These are phyloP conservation scores for Lichtheimia hyalospora DNA, from an alignment of 371 early-diverging fungal species.

Conservation along the genomic window DNA sequence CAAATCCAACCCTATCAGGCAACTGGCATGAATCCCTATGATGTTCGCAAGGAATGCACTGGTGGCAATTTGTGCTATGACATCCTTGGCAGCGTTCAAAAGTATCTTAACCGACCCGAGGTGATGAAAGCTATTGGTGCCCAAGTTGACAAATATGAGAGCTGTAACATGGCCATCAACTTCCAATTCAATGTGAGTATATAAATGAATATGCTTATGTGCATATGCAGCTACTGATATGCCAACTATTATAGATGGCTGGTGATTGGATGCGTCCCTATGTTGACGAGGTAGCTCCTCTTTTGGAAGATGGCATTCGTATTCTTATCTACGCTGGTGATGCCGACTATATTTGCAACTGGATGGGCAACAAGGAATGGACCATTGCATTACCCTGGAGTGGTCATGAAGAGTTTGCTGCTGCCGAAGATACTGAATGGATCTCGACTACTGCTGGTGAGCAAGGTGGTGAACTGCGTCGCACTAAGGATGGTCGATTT, in stretches of 20 bases:
- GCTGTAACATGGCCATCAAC: slow-evolving; percentile 76
- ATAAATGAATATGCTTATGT: slow-evolving; percentile 56
- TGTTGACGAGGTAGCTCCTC: slow-evolving; percentile 63
- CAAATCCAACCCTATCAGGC: slow-evolving; percentile 58
- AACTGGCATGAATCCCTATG: slow-evolving; percentile 74
- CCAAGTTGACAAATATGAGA: slow-evolving; percentile 58
- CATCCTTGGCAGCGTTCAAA: slow-evolving; percentile 74
- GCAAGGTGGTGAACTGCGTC: slow-evolving; percentile 72
- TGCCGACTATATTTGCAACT: slow-evolving; percentile 86
- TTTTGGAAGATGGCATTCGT: slow-evolving; percentile 80
- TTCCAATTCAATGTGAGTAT: slow-evolving; percentile 50
- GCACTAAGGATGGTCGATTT: slow-evolving; percentile 54
- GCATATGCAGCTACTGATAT: slow-evolving; percentile 54
- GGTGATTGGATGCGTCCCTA: slow-evolving; percentile 92
- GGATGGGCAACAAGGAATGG: slow-evolving; percentile 94
- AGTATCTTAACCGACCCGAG: slow-evolving; percentile 71
- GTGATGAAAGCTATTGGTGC: slow-evolving; percentile 75
- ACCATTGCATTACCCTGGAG: slow-evolving; percentile 78
- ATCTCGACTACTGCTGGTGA: slow-evolving; percentile 20
- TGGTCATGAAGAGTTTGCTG: slow-evolving; percentile 64
- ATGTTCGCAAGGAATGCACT: slow-evolving; percentile 44
- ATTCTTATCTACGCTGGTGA: slow-evolving; percentile 87
- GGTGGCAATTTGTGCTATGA: slow-evolving; percentile 74
- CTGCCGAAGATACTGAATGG: slow-evolving; percentile 58
- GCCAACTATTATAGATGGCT: slow-evolving; percentile 54